Base-by-base conservation (phyloP, 1,284 basidiomycete genomes). In the Ustilago bromivora region DNA sequence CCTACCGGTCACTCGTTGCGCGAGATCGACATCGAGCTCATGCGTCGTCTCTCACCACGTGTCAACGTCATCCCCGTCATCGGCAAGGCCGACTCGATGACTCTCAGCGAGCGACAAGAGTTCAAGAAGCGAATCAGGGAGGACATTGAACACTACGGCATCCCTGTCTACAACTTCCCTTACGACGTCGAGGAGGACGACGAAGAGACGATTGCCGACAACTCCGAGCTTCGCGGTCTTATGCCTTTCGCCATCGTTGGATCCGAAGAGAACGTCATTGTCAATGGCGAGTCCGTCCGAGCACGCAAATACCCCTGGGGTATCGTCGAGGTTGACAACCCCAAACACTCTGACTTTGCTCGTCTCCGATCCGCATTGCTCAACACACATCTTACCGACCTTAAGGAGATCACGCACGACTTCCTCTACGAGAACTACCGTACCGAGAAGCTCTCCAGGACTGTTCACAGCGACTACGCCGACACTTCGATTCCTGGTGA, bases 41-140 rank as follows among this genome's bases (percentile, higher is more conserved):
- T 86, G 84, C 75, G 82, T 32, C 64, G 83, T 9, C 80, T 86
- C 49, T 83, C 82, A 31, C 82, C 84, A 11, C 72, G 82, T 19
- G 97, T 98, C 87, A 99, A 99, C 86, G 97, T 99, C 80, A 99
- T 99, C 80, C 97, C 97, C 65, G 96, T 99, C 84, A 91, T 99
- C 85, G 97, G 97, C 80, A 99, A 99, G 88, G 93, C 96, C 8
- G 97, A 99, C 88, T 92, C 94, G 9, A 88, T 99, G 86, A 98
- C 96, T 17, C 68, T 71, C 35, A 59, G 61, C 38, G 84, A 86
- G 70, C 72, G 76, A 56, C 91, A 91, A 73, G 94, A 92, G 12
- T 99, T 99, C 91, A 99, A 98, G 90, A 95, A 96, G 88, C 90
- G 97, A 49, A 76, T 99, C 85, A 98, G 98, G 95, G 96, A 99